A percentile compares a stretch with the other conserved stretches of the same genome.
phyloP scores from a whole-genome alignment of 1,139 yeast species.

The Suhomyces taliae region DNA sequence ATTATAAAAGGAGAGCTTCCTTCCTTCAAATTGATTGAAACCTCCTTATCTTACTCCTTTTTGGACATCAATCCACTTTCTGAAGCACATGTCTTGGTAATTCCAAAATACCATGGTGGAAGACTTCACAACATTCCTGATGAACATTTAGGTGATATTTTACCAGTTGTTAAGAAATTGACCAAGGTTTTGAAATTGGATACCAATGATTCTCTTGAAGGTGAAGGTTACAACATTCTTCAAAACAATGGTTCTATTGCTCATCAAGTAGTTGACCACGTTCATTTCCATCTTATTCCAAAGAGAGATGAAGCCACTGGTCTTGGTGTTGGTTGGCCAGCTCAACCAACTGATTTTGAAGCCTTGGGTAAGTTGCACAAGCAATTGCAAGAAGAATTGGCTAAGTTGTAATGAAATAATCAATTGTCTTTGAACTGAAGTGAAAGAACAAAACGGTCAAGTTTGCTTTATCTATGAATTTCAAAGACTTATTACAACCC shows the following conservation, averaged over 20 bases:
- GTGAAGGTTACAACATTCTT: slow-evolving; percentile 80
- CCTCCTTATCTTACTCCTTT: slow-evolving; percentile 76
- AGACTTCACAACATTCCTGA: slow-evolving; percentile 90
- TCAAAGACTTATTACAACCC: no score
- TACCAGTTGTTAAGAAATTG: slow-evolving; percentile 85
- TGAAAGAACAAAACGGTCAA: no score
- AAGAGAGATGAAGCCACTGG: slow-evolving; percentile 72
- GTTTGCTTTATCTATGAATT: no score
- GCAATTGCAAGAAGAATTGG: slow-evolving; percentile 56
- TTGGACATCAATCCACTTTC: slow-evolving; percentile 92
- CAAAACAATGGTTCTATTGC: slow-evolving; percentile 95
- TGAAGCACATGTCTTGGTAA: slow-evolving; percentile 81
- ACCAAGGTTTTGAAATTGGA: slow-evolving; percentile 70
- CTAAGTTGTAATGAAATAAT: slow-evolving; percentile 24
- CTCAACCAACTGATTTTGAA: slow-evolving; percentile 71
- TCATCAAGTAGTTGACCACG: slow-evolving; percentile 93
- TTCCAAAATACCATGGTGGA: slow-evolving; percentile 92
- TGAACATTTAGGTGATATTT: slow-evolving; percentile 77
- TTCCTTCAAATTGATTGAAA: slow-evolving; percentile 81
- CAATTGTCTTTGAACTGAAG: neutral
- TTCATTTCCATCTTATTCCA: slow-evolving; percentile 95
- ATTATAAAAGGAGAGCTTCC: slow-evolving; percentile 95
- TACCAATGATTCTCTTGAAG: slow-evolving; percentile 56
- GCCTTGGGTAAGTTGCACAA: slow-evolving; percentile 66
- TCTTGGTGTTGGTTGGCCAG: slow-evolving; percentile 88